A percentile compares a stretch with the other conserved stretches of the same genome.
Evolutionary conservation across 257 asterid genomes (phyloP).

Genomic region (Solanum lignicaule): DNA sequence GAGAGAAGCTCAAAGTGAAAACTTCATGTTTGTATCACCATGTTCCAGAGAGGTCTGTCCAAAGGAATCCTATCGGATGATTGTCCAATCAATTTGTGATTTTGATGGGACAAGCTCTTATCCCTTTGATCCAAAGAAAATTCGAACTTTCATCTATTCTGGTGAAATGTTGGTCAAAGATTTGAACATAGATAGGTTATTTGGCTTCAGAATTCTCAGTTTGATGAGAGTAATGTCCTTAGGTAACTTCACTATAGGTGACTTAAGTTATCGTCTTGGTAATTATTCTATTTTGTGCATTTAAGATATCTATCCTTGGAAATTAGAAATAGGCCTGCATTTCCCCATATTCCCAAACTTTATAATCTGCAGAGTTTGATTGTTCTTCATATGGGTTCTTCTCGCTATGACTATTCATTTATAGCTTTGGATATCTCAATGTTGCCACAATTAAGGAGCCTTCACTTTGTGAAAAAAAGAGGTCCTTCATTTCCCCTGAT

Average conservation of each 20-base stretch:
- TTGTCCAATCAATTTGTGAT: not conserved
- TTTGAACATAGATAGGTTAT: not conserved
- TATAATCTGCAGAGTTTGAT: too few relatives aligned
- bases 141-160: not conserved
- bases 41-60: not conserved
- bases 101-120: not conserved
- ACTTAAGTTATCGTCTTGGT: too few relatives aligned
- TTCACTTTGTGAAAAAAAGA: not conserved
- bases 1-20: not conserved
- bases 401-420: not conserved
- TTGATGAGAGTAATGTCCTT: too few relatives aligned
- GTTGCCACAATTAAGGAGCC: conserved; percentile 11
- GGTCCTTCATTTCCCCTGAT: not conserved
- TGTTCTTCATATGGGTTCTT: not conserved
- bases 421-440: conserved; percentile 1
- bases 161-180: not conserved
- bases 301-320: too few relatives aligned
- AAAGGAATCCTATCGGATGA: not conserved
- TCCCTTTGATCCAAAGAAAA: not conserved
- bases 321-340: too few relatives aligned
- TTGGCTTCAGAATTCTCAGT: not conserved
- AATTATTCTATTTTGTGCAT: too few relatives aligned
- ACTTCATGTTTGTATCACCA: not conserved
- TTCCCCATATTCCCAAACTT: too few relatives aligned
- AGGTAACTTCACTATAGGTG: too few relatives aligned